These are phyloP conservation scores for Ceratocystis lukuohia DNA, from an alignment of 2,329 filamentous ascomycete species.

Conservation along the genomic window DNA sequence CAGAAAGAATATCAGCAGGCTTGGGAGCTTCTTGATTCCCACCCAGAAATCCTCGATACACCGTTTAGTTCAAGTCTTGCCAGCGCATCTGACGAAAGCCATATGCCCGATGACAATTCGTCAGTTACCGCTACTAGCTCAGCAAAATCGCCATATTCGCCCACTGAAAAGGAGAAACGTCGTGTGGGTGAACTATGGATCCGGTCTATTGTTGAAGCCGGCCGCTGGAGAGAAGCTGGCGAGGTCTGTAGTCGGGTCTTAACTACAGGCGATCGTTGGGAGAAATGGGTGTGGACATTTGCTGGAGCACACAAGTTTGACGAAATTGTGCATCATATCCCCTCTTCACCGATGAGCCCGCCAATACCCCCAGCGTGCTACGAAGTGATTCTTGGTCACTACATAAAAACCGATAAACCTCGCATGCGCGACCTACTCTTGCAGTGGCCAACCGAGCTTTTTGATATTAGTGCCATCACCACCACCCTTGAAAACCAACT, in stretches of 20 bases:
- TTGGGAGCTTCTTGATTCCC: slow-evolving; percentile 78
- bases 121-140: slow-evolving; percentile 26
- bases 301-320: slow-evolving; percentile 75
- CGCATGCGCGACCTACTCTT: slow-evolving; percentile 69
- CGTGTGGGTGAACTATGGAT: slow-evolving; percentile 90
- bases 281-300: slow-evolving; percentile 91
- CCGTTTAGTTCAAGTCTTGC: slow-evolving; percentile 39
- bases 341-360: slow-evolving; percentile 60
- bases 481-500: slow-evolving; percentile 72
- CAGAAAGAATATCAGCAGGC: slow-evolving; percentile 69
- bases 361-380: slow-evolving; percentile 72
- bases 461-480: slow-evolving; percentile 63
- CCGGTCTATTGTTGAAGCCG: slow-evolving; percentile 61
- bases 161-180: slow-evolving; percentile 73
- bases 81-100: slow-evolving; percentile 33
- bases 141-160: slow-evolving; percentile 37
- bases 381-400: slow-evolving; percentile 78
- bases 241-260: slow-evolving; percentile 72
- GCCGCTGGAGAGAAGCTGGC: slow-evolving; percentile 66
- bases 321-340: slow-evolving; percentile 76
- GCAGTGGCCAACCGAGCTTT: slow-evolving; percentile 71
- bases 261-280: slow-evolving; percentile 68
- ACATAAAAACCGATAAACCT: slow-evolving; percentile 63
- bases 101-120: slow-evolving; percentile 37
- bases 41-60: slow-evolving; percentile 56